Base-by-base conservation (phyloP, 108 stramenopile genomes). In the Bacterosira constricta region DNA sequence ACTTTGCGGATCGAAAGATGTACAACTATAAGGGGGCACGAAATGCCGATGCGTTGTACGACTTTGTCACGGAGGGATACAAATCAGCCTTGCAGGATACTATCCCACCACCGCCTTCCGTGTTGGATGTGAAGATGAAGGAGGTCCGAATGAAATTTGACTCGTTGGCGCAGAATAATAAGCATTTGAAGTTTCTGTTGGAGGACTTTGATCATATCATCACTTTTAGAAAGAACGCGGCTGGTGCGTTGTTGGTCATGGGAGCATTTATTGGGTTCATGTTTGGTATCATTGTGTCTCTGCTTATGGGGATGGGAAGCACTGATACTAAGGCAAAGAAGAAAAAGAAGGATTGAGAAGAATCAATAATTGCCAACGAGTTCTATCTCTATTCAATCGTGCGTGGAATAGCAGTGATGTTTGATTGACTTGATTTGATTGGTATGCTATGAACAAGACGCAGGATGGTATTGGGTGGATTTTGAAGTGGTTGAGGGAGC, bases 161-260 rank as follows among this genome's bases (percentile, higher is more conserved):
- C n/a, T n/a, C 59, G 26, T 41, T 71, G 31, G 38, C 75, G 9
- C 34, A 71, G 42, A 51, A 55, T 11, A 71, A 77, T 45, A 55
- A 78, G 23, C 62, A 77, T 11, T 11, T 82, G 47, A 77, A 72
- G 34, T 73, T 30, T 37, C 38, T 86, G 35, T 64, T 76, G 17
- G 66, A 81, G 1, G 86, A 86, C 51, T 79, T 86, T 49, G 83
- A 86, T 9, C 83, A 86, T 42, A 84, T 86, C 56, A 26, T 79
- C 13, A 42, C 56, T 9, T 51, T 66, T 27, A 54, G 86, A 37
- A 86, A 86, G 68, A 86, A 86, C 61, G 86, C 86, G 0, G 86
- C 83, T 0, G 71, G 30, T 8, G 55, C 79, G 35, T 56, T 86
- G 36, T 3, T 86, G 58, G 62, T 61, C 35, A 54, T 84, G 36